Evolutionary conservation across 106 monocot genomes (phyloP).

Genomic region (Iris macrosiphon): DNA sequence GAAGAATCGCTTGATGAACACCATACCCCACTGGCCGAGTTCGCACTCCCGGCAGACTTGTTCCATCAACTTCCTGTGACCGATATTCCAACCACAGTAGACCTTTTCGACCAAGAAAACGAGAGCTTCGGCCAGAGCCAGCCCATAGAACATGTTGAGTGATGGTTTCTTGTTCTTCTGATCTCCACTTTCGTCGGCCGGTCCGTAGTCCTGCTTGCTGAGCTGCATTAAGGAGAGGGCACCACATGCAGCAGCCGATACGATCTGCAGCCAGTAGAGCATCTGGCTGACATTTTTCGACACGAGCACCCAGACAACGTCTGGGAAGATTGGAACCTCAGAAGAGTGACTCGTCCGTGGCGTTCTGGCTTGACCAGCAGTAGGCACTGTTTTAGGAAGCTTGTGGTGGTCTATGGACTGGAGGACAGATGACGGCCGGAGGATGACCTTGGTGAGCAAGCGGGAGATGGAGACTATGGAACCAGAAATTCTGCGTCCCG

Average conservation of each 20-base stretch:
- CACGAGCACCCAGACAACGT: constrained; percentile 15
- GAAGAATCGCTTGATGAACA: constrained; percentile 33
- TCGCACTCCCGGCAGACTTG: constrained; percentile 24
- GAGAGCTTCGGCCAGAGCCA: constrained; percentile 35
- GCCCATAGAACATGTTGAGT: constrained; percentile 40
- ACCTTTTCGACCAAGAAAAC: constrained; percentile 52
- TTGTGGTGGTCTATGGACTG: constrained; percentile 12
- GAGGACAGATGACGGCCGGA: constrained; percentile 7
- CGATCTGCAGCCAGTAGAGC: constrained; percentile 32
- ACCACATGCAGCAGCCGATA: constrained; percentile 25
- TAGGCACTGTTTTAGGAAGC: neutral
- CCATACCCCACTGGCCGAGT: neutral
- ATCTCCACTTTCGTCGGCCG: neutral
- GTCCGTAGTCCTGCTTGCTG: constrained; percentile 26
- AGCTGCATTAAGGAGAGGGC: constrained; percentile 36
- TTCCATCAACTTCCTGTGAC: constrained; percentile 16
- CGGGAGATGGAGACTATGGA: constrained; percentile 29
- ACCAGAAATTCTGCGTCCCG: constrained; percentile 34
- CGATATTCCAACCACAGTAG: constrained; percentile 42
- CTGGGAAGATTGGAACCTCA: constrained; percentile 12
- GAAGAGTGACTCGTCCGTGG: constrained; percentile 18
- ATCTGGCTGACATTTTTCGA: constrained; percentile 32
- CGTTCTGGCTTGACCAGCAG: neutral
- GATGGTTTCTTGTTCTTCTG: constrained; percentile 17
- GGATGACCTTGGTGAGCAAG: constrained; percentile 13